phyloP scores from a whole-genome alignment of 805 yeast genomes.

The Grigorovia transvaalensis region DNA sequence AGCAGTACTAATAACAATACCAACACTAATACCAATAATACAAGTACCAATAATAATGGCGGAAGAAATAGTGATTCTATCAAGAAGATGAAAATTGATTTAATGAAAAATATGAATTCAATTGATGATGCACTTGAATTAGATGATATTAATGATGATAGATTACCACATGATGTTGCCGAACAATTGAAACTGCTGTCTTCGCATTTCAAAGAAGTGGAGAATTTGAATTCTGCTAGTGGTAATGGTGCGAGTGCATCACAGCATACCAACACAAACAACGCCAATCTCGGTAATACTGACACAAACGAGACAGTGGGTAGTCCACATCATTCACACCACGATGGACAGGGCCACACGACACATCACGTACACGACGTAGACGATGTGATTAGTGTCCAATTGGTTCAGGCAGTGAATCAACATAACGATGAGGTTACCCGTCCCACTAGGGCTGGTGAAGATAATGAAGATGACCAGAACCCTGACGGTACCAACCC shows the following conservation, averaged over 20 bases:
- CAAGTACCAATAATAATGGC: background rate
- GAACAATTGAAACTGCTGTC: conserved; percentile 27
- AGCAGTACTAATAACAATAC: background rate
- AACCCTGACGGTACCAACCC: background rate
- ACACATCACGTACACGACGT: background rate
- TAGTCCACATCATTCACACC: background rate
- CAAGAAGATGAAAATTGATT: background rate
- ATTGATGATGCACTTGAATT: conserved; percentile 6
- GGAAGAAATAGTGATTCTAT: background rate
- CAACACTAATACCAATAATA: background rate
- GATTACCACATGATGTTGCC: conserved; percentile 28
- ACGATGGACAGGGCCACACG: background rate
- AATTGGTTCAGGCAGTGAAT: background rate
- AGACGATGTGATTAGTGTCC: background rate
- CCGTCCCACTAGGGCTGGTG: background rate
- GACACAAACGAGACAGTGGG: background rate
- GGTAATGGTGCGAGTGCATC: background rate
- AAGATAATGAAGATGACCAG: too few relatives aligned
- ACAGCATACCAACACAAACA: background rate
- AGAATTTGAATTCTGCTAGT: conserved; percentile 4
- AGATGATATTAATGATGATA: conserved; percentile 21
- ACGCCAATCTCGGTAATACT: background rate
- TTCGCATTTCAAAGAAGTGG: conserved; percentile 28
- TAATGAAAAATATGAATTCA: background rate
- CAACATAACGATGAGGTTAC: background rate